Percentiles rank a stretch among this genome's conserved stretches.
phyloP scores from a whole-genome alignment of 2,329 filamentous ascomycete genomes.

The Thielaviopsis populi region DNA sequence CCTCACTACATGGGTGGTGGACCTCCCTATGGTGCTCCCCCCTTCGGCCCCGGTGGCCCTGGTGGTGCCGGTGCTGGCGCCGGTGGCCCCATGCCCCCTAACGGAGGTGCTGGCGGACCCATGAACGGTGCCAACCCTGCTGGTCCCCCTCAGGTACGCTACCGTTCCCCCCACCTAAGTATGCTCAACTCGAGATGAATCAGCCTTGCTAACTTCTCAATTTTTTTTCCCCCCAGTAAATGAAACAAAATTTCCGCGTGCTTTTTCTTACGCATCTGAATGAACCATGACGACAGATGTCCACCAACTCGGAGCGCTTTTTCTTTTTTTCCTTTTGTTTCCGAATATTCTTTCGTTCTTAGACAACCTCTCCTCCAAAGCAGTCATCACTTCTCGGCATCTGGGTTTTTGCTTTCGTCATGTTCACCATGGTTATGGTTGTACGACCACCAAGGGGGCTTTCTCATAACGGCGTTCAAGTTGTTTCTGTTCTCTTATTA shows the following conservation, averaged over 20 bases:
- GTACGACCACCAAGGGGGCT: conserved; percentile 14
- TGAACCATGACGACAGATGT: conserved; percentile 17
- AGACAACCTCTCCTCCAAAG: conserved; percentile 7
- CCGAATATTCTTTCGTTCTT: conserved; percentile 7
- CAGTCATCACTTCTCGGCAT: conserved; percentile 8
- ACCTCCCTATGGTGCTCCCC: conserved; percentile 32
- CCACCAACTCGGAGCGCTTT: conserved; percentile 8
- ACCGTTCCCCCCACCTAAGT: conserved; percentile 2
- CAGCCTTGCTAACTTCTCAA: conserved; percentile 9
- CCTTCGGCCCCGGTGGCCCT: conserved; percentile 31
- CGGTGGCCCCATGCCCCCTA: conserved; percentile 26
- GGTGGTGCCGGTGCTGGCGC: conserved; percentile 27
- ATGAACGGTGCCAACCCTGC: conserved; percentile 26
- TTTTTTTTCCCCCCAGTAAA: conserved; percentile 14
- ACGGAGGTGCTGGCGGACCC: conserved; percentile 26
- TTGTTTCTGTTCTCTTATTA: conserved; percentile 16
- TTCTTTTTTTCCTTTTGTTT: conserved; percentile 6
- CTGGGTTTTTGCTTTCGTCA: conserved; percentile 16
- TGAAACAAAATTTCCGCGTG: conserved; percentile 13
- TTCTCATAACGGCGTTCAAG: conserved; percentile 15
- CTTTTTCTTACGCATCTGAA: conserved; percentile 17
- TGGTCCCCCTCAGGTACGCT: conserved; percentile 28
- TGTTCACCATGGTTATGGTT: conserved; percentile 17
- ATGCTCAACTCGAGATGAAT: not conserved
- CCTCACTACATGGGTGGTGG: conserved; percentile 39